Percentiles rank a stretch among this genome's conserved stretches.
Conservation (phyloP, 768 basidiomycete genomes). For the Paxillus involutus region DNA sequence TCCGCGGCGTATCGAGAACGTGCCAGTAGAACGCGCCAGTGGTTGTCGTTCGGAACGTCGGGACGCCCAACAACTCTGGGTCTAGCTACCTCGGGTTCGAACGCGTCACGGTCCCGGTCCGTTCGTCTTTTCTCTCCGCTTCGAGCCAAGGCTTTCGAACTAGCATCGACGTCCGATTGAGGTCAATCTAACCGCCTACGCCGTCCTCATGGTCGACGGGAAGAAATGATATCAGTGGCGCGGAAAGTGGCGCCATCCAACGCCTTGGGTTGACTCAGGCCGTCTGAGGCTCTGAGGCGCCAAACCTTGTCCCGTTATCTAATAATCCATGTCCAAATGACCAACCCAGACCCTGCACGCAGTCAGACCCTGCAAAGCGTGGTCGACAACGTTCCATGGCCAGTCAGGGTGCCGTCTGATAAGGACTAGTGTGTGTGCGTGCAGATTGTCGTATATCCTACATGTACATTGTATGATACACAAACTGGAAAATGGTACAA, state of each 20-base stretch:
- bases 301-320: too few species aligned
- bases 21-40: too few species aligned
- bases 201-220: slow-evolving; percentile 68
- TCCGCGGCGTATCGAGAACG: too few species aligned
- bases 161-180: slow-evolving; percentile 63
- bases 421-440: background rate
- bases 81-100: too few species aligned
- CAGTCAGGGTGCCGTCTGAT: background rate
- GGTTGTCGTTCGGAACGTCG: too few species aligned
- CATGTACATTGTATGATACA: background rate
- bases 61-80: too few species aligned
- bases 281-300: too few species aligned
- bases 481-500: background rate
- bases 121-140: too few species aligned
- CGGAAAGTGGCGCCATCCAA: slow-evolving; percentile 63
- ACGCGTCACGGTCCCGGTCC: too few species aligned
- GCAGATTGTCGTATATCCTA: background rate
- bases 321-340: too few species aligned
- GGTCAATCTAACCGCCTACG: slow-evolving; percentile 70
- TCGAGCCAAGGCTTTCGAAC: background rate
- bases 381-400: background rate
- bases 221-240: slow-evolving; percentile 84
- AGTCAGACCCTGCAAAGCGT: background rate
- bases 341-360: too few species aligned
- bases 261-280: too few species aligned